Conservation (phyloP, 2,329 filamentous ascomycete species). For the Rutstroemia sp. region DNA sequence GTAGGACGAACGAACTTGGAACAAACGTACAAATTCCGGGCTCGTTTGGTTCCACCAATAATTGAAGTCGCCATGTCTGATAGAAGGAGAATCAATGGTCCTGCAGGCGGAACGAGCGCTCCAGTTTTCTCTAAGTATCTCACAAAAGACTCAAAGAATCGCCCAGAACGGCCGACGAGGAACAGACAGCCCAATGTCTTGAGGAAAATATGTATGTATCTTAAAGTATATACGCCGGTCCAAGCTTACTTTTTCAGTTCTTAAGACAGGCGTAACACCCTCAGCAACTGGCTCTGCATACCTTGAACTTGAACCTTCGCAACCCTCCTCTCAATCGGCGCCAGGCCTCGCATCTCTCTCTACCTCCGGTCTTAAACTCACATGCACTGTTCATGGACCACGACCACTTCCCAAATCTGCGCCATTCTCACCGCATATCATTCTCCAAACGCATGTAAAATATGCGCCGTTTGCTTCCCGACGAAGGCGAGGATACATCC, state of each 20-base stretch:
- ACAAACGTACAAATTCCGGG: background rate
- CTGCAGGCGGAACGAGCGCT: slow-evolving; percentile 66
- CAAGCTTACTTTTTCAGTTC: slow-evolving; percentile 44
- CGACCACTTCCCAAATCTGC: slow-evolving; percentile 83
- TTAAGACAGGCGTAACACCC: slow-evolving; percentile 87
- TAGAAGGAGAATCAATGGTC: slow-evolving; percentile 84
- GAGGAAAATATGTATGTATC: slow-evolving; percentile 74
- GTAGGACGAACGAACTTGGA: background rate
- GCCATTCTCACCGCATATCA: slow-evolving; percentile 85
- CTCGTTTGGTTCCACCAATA: background rate
- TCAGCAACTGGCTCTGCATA: slow-evolving; percentile 93
- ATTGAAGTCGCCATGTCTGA: slow-evolving; percentile 56
- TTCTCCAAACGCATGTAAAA: slow-evolving; percentile 89
- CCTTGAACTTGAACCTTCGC: slow-evolving; percentile 53
- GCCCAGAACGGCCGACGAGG: slow-evolving; percentile 43
- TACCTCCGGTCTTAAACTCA: slow-evolving; percentile 69
- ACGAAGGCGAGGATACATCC: slow-evolving; percentile 74
- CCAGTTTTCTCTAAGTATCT: slow-evolving; percentile 57
- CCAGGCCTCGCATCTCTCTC: slow-evolving; percentile 39
- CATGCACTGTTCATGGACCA: slow-evolving; percentile 88
- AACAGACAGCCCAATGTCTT: slow-evolving; percentile 61
- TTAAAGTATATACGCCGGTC: background rate
- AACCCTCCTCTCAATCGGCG: slow-evolving; percentile 40
- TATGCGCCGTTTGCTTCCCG: slow-evolving; percentile 91
- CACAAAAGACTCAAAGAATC: slow-evolving; percentile 37